Conservation (phyloP, 768 basidiomycete genomes). For the Boletus bicolor region DNA sequence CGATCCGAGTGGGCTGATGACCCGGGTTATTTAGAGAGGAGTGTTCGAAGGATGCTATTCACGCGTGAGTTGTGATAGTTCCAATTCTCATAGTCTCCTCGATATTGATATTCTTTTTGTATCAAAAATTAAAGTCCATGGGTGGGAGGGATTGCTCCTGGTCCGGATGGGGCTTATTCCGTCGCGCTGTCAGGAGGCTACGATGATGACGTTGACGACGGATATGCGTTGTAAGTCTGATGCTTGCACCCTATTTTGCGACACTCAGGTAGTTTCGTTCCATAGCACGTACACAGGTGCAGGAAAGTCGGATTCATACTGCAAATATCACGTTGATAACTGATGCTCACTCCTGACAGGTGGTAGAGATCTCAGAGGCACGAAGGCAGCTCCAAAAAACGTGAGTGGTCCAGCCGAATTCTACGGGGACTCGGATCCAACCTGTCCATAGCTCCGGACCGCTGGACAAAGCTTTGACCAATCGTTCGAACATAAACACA, state of each 20-base stretch:
- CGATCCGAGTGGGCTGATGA: neutral
- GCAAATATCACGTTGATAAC: neutral
- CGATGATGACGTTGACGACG: constrained; percentile 79
- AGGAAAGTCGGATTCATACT: constrained; percentile 36
- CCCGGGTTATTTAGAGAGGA: constrained; percentile 36
- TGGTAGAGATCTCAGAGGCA: constrained; percentile 85
- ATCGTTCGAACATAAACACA: constrained; percentile 68
- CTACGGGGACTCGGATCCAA: neutral
- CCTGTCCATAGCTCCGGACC: constrained; percentile 66
- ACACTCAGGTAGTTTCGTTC: neutral
- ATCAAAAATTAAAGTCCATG: constrained; percentile 50
- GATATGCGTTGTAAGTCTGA: constrained; percentile 72
- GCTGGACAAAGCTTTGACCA: constrained; percentile 86
- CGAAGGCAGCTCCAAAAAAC: constrained; percentile 79
- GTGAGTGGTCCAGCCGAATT: constrained; percentile 37
- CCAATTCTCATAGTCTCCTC: neutral
- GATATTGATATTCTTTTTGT: neutral
- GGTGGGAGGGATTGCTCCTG: constrained; percentile 73
- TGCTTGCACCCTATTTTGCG: neutral
- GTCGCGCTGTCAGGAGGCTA: constrained; percentile 89
- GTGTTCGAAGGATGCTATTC: constrained; percentile 77
- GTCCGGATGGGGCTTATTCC: constrained; percentile 72
- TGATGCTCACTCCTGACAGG: constrained; percentile 39
- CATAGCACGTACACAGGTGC: constrained; percentile 73
- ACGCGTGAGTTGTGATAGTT: constrained; percentile 60